These are phyloP conservation scores for Jasminum sambac DNA, from an alignment of 257 asterid species.

Conservation along the genomic window DNA sequence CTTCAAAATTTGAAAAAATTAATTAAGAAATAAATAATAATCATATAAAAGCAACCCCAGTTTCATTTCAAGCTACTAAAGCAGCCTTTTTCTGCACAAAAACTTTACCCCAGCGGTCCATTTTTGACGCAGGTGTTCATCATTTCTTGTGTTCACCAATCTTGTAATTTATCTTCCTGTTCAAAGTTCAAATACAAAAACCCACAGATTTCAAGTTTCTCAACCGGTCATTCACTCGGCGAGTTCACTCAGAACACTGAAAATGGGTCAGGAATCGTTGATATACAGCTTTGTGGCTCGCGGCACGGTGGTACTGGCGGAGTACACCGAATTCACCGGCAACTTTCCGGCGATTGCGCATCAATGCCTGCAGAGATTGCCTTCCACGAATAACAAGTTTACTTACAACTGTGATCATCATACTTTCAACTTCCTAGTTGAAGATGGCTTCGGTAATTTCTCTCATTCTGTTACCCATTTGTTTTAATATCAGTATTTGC, in stretches of 20 bases:
- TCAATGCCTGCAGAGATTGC: constrained; percentile 72
- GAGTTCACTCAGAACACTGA: not conserved
- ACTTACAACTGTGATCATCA: constrained; percentile 81
- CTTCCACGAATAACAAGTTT: constrained; percentile 67
- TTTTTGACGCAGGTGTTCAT: too few relatives aligned
- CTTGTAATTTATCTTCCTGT: not conserved
- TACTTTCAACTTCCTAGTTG: constrained; percentile 67
- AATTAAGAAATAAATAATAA: not conserved
- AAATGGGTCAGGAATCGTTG: constrained; percentile 82
- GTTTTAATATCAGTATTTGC: not conserved
- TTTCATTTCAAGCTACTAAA: not conserved
- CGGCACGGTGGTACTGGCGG: constrained; percentile 75
- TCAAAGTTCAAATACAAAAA: constrained; percentile 11
- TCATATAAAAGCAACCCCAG: constrained; percentile 16
- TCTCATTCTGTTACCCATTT: not conserved
- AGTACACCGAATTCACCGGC: constrained; percentile 85
- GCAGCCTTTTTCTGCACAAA: constrained; percentile 18
- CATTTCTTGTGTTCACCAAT: not conserved
- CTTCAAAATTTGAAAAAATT: not conserved
- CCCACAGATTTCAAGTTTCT: not conserved
- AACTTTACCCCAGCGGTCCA: not conserved
- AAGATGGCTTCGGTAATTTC: constrained; percentile 70
- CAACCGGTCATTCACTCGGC: constrained; percentile 27
- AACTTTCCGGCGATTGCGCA: constrained; percentile 85
- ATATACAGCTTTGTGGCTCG: constrained; percentile 90